Conservation (phyloP, 352 stramenopile species). For the Phytophthora melonis region DNA sequence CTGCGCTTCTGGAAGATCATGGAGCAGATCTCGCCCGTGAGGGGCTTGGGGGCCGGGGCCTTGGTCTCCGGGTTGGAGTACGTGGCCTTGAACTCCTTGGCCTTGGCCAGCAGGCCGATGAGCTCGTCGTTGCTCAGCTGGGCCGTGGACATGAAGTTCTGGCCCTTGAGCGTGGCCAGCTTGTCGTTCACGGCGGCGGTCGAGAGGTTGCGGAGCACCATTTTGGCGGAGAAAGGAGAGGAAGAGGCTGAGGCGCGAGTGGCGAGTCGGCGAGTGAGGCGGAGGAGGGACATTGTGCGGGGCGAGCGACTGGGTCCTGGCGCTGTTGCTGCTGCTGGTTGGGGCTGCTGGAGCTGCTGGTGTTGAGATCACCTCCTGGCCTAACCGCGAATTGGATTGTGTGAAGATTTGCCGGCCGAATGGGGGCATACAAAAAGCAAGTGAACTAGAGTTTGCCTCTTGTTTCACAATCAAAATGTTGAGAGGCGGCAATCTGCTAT, state of each 20-base stretch:
- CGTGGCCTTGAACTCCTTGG: slow-evolving; percentile 72
- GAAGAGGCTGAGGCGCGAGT: slow-evolving; percentile 1
- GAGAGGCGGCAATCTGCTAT: neutral
- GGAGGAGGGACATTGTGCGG: slow-evolving; percentile 25
- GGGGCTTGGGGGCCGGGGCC: slow-evolving; percentile 63
- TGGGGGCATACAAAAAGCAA: neutral
- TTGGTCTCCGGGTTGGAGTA: slow-evolving; percentile 72
- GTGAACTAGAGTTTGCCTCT: neutral
- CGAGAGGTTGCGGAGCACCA: slow-evolving; percentile 24
- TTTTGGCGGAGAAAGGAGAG: neutral
- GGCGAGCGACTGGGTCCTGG: neutral
- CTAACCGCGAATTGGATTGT: slow-evolving; percentile 12
- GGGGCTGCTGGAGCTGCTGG: neutral
- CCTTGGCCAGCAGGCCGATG: slow-evolving; percentile 67
- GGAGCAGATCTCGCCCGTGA: slow-evolving; percentile 84
- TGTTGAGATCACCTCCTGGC: neutral
- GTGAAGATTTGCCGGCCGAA: slow-evolving; percentile 3
- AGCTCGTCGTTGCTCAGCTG: slow-evolving; percentile 65
- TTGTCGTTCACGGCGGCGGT: slow-evolving; percentile 38
- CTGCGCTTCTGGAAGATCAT: slow-evolving; percentile 97
- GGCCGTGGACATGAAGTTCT: slow-evolving; percentile 80
- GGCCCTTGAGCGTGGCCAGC: slow-evolving; percentile 59
- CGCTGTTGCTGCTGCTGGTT: slow-evolving; percentile 1
- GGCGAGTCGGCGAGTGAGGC: slow-evolving; percentile 38
- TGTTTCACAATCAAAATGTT: neutral